Evolutionary conservation across 2,329 filamentous ascomycete genomes (phyloP), one percentile per base, ranked within the genome.

Genomic region (Eutypella sp.): DNA sequence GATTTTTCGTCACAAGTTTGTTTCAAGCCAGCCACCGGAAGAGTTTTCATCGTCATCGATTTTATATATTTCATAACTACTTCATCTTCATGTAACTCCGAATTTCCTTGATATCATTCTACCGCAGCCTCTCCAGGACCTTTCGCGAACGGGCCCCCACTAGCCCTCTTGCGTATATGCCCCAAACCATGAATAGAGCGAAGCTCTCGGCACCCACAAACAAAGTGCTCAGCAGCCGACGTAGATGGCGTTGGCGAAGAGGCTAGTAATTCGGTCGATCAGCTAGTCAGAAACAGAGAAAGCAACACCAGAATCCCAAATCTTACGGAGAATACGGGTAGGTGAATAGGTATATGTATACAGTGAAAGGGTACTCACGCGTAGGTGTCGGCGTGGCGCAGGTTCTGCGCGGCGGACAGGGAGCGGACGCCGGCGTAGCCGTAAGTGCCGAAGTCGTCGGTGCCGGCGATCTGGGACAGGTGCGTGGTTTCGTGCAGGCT

Each of bases 401-500:
- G 58, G 45, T 81, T 81, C 57, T 76, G 63, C 2, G 61, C 53
- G 0, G 68, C 68, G 3, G 64, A 68, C 48, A 85, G 60, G 11
- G 65, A 57, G 5, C 60, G 52, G 49, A 81, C 75, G 38, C 79
- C 80, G 39, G 65, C 70, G 47, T 78, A 70, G 40, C 52, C 52
- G 46, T 52, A 54, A 36, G 49, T 52, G 47, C n/a, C 75, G 43
- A 75, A 67, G 57, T 87, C 83, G 2, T 73, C 61, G 2, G 82
- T 85, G 8, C 80, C 78, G 46, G 78, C 78, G 50, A 65, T 66
- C 71, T 59, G 74, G 65, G n/a, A 75, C 70, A 75, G 51, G 58
- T 87, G 84, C 8, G 82, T 84, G 53, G 74, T 70, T 70, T 87
- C 84, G 57, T 87, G 84, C 13, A 87, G 62, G 25, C 74, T 74